Base-by-base conservation (phyloP, 2,329 filamentous ascomycete species). In the Chaetomium sp. region DNA sequence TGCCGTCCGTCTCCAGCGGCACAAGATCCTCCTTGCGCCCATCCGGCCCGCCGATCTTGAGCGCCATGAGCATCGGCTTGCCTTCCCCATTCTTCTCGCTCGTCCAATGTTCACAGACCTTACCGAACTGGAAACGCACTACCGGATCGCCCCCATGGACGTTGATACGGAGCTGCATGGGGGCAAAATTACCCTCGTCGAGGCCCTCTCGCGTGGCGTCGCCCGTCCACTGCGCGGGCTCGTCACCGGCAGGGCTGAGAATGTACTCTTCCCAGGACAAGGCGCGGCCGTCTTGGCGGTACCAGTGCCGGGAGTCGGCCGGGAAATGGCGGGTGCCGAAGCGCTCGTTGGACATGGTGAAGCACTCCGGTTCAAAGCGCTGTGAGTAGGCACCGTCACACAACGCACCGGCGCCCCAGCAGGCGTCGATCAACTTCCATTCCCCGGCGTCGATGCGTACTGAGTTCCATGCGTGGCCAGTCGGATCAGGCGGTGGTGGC, bases 371-470 rank as follows among this genome's bases (percentile, higher is more conserved):
- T 1, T 76, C 79, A 69, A 96, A 95, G 3, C 75, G 68, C 63
- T 86, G 80, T 44, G 79, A 79, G 72, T 91, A 96, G 1, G 75
- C 70, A 55, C 79, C 71, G 7, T 52, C 44, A 9, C 37, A 40
- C 3, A 95, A 71, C 59, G 82, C 76, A 1, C 92, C 92, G 0
- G 92, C 89, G 41, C 94, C 94, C 94, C 94, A 99, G 68, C 92
- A 97, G 0, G 87, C 72, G 66, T 99, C 94, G 49, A 97, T 74
- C 1, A 97, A 79, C 71, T 96, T 96, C 92, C 92, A 97, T 61
- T 84, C 81, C 2, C 89, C 89, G 33, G 85, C 81, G 64, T 97
- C 92, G 56, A 97, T 90, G 51, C 84, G 80, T 6, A 96, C 89
- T 0, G 88, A 91, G 66, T 96, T 96, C 94, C 94, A 96, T 0